Base-by-base conservation (phyloP, 495 filamentous ascomycete species). In the Hyphodiscus hymeniophilus region DNA sequence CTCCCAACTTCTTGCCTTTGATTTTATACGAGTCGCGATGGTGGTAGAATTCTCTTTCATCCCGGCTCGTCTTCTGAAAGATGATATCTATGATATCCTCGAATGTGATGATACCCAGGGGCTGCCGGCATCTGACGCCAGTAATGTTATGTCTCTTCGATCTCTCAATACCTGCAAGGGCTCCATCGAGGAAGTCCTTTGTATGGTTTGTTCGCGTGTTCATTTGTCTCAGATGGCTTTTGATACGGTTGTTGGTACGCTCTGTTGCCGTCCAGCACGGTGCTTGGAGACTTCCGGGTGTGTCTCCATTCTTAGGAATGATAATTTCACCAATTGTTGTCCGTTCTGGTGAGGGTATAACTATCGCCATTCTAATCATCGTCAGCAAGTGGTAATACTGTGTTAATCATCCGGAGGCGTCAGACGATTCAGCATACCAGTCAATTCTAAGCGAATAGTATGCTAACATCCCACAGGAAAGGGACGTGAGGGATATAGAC, bases 61-160 rank as follows among this genome's bases (percentile, higher is more conserved):
- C 51, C 11, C 47, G 43, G 33, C 51, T 51, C 13, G 47, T 48
- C 22, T 55, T 58, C 17, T 58, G 55, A 21, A 58, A 26, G 15
- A 58, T 21, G 2, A 44, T 41, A 39, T 51, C 48, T 5, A 58
- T 39, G 23, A 58, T 28, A 26, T 58, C 55, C 17, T 58, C 55
- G 22, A 50, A 55, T 4, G 55, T 58, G 16, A 58, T 32, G 32
- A 58, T 58, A 4, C 55, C 55, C 23, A 55, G 16, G 31, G 55
- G 55, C 38, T 53, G 43, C n/a, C 35, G 36, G 13, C 33, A 47
- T 23, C 50, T 31, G 26, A 57, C 47, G 3, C 45, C 50, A 8
- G 31, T 3, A 2, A 56, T 24, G 10, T n/a, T 31, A 15, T 51
- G 48, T 0, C 26, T 34, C n/a, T n/a, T 4, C 28, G 17, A 15